Evolutionary conservation across 2,329 filamentous ascomycete species (phyloP).

Genomic region (Penicillium expansum): DNA sequence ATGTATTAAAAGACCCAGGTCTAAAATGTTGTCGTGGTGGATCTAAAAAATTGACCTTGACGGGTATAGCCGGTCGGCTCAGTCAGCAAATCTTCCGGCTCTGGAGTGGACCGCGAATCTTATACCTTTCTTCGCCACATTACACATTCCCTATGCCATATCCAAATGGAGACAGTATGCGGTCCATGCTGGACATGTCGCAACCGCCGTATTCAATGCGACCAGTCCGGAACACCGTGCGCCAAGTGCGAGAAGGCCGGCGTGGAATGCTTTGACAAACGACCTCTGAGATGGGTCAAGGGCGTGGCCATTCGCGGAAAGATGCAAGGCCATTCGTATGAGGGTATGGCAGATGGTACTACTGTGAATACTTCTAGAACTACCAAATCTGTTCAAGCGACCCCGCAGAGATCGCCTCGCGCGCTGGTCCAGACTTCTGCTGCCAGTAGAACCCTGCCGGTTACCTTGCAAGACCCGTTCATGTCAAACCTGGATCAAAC

Average conservation of each 20-base stretch:
- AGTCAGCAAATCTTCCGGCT: slow-evolving; percentile 4
- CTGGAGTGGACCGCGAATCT: not conserved
- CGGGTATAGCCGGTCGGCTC: not conserved
- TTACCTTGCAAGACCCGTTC: not conserved
- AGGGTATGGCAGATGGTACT: not conserved
- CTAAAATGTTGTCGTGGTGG: too few species aligned
- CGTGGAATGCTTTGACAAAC: slow-evolving; percentile 33
- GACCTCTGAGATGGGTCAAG: slow-evolving; percentile 37
- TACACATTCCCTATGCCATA: not conserved
- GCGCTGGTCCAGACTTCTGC: not conserved
- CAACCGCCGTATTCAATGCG: slow-evolving; percentile 37
- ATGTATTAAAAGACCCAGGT: not conserved
- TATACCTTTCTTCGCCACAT: not conserved
- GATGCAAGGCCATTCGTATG: slow-evolving; percentile 26
- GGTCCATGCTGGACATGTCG: slow-evolving; percentile 37
- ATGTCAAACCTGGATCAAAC: slow-evolving; percentile 17
- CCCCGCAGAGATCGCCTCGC: not conserved
- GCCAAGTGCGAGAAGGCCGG: slow-evolving; percentile 35
- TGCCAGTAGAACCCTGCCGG: not conserved
- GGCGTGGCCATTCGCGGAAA: slow-evolving; percentile 37
- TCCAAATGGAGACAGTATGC: slow-evolving; percentile 7
- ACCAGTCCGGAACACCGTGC: slow-evolving; percentile 30
- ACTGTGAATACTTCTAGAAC: not conserved
- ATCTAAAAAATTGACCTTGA: too few species aligned
- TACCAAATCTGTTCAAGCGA: not conserved